Conservation (phyloP, 208 protist genomes). For the Borovskyia barvae region DNA sequence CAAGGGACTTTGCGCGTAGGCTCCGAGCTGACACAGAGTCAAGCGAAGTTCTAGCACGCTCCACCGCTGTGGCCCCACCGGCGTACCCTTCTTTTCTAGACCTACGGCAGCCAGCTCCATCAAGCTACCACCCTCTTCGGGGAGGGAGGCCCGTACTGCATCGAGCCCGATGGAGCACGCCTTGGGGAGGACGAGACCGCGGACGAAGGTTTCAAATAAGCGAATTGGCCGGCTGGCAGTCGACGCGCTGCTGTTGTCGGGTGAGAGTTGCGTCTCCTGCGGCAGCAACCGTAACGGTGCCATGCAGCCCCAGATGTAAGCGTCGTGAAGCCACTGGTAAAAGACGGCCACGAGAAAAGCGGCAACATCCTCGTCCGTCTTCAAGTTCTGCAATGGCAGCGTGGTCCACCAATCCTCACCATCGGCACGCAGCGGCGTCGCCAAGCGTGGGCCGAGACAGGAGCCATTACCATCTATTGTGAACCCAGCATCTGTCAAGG, state of each 20-base stretch:
- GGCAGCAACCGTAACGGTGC: slow-evolving; percentile 40
- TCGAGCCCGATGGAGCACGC: slow-evolving; percentile 28
- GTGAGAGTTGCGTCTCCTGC: not conserved
- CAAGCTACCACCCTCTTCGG: slow-evolving; percentile 40
- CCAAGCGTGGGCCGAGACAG: slow-evolving; percentile 39
- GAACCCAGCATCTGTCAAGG: slow-evolving; percentile 47
- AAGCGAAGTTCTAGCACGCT: slow-evolving; percentile 58
- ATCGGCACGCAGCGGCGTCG: slow-evolving; percentile 17
- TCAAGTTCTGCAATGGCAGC: slow-evolving; percentile 31
- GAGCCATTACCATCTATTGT: slow-evolving; percentile 39
- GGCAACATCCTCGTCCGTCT: slow-evolving; percentile 31
- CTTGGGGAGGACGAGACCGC: slow-evolving; percentile 31
- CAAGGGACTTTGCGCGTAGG: slow-evolving; percentile 29
- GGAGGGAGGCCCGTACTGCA: slow-evolving; percentile 12
- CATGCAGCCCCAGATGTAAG: slow-evolving; percentile 54
- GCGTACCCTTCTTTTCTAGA: slow-evolving; percentile 26
- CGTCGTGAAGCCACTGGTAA: slow-evolving; percentile 64
- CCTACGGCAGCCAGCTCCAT: slow-evolving; percentile 23
- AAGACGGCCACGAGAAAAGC: slow-evolving; percentile 49
- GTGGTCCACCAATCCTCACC: slow-evolving; percentile 39
- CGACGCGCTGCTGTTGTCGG: not conserved
- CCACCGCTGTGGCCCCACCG: slow-evolving; percentile 63
- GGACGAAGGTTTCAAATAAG: slow-evolving; percentile 48
- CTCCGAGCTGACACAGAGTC: slow-evolving; percentile 34
- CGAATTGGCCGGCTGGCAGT: slow-evolving; percentile 15